phyloP scores from a whole-genome alignment of 768 basidiomycete species.

The Floccularia luteovirens region DNA sequence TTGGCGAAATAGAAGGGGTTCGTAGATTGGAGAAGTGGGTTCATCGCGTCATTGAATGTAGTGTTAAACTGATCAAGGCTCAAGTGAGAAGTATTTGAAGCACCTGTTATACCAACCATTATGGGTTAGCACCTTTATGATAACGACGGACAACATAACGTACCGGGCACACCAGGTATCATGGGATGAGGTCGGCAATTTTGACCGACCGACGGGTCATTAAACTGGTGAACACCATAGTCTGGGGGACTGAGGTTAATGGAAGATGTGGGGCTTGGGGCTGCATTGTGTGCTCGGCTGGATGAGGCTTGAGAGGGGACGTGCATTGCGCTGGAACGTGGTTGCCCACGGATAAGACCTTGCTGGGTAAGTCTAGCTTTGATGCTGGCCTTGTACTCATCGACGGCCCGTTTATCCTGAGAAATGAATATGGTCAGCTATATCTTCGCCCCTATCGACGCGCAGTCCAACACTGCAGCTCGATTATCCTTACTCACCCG shows the following conservation, averaged over 20 bases:
- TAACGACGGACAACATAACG: conserved; percentile 5
- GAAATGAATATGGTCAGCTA: conserved; percentile 1
- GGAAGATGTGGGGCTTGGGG: too few relatives aligned
- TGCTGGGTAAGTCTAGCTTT: conserved; percentile 73
- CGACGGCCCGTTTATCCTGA: conserved; percentile 78
- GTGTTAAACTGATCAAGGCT: conserved; percentile 27
- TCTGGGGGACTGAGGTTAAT: too few relatives aligned
- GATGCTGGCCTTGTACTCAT: conserved; percentile 77
- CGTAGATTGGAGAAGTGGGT: too few relatives aligned
- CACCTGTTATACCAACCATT: conserved; percentile 24
- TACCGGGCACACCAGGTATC: conserved; percentile 38
- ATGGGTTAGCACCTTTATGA: conserved; percentile 1
- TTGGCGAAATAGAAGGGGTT: conserved; percentile 17
- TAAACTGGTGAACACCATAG: neutral
- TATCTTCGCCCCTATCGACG: neutral
- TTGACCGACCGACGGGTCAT: conserved; percentile 5
- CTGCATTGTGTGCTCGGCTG: too few relatives aligned
- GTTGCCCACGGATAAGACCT: conserved; percentile 79
- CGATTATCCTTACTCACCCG: conserved; percentile 31
- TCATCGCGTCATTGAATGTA: conserved; percentile 21
- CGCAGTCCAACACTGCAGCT: too few relatives aligned
- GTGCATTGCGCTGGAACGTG: conserved; percentile 48
- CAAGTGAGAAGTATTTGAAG: conserved; percentile 29
- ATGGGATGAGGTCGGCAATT: conserved; percentile 17
- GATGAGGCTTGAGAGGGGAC: conserved; percentile 20